Evolutionary conservation across 2,329 filamentous ascomycete species (phyloP).

Genomic region (Diaporthe sp.): DNA sequence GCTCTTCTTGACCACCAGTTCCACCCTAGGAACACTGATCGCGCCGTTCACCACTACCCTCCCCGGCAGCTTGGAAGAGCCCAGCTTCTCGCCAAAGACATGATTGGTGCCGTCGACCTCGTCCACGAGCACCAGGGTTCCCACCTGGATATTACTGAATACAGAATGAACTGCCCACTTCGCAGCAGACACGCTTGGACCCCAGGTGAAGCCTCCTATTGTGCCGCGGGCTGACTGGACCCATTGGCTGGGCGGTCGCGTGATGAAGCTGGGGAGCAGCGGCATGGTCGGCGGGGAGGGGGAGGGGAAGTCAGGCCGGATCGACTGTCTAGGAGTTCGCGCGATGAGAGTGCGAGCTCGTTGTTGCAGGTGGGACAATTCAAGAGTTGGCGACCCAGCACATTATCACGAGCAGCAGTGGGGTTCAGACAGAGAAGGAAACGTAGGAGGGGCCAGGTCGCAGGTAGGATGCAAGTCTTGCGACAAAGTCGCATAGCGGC

Average conservation of each 20-base stretch:
- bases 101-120: slow-evolving; percentile 56
- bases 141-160: slow-evolving; percentile 60
- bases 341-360: not conserved
- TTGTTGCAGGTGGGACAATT: not conserved
- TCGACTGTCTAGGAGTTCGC: slow-evolving; percentile 1
- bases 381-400: slow-evolving; percentile 19
- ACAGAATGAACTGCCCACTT: slow-evolving; percentile 60
- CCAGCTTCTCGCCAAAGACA: slow-evolving; percentile 61
- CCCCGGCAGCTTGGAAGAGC: slow-evolving; percentile 47
- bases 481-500: slow-evolving; percentile 23
- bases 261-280: slow-evolving; percentile 53
- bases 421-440: not conserved
- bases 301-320: not conserved
- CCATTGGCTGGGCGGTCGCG: slow-evolving; percentile 53
- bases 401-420: slow-evolving; percentile 26
- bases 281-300: slow-evolving; percentile 42
- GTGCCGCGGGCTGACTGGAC: slow-evolving; percentile 56
- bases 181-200: slow-evolving; percentile 59
- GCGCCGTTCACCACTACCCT: slow-evolving; percentile 49
- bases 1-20: slow-evolving; percentile 73
- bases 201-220: slow-evolving; percentile 61
- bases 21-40: slow-evolving; percentile 58
- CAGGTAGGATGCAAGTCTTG: slow-evolving; percentile 3
- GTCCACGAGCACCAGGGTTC: slow-evolving; percentile 63
- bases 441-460: not conserved